These are phyloP conservation scores for Colletotrichum sp. DNA, from an alignment of 2,329 filamentous ascomycete species.

Conservation along the genomic window DNA sequence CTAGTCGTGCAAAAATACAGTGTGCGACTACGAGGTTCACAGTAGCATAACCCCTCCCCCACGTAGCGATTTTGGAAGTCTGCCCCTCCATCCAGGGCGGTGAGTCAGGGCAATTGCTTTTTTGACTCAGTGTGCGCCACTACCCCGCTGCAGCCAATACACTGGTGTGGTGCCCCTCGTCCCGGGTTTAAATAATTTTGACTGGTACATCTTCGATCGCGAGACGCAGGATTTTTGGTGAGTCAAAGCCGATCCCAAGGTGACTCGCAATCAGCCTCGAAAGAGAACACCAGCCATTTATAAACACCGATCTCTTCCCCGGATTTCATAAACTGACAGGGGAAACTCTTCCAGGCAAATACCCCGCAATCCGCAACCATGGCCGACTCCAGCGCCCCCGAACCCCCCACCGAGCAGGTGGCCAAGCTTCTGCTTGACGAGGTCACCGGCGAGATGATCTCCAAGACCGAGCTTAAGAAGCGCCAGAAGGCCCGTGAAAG, in stretches of 20 bases:
- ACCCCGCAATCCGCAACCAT: constrained; percentile 12
- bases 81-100: constrained; percentile 19
- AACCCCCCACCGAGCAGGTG: constrained; percentile 55
- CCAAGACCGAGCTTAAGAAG: constrained; percentile 92
- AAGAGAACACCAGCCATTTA: neutral
- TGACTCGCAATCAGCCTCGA: neutral
- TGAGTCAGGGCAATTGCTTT: constrained; percentile 20
- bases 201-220: constrained; percentile 6
- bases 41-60: constrained; percentile 8
- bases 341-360: neutral
- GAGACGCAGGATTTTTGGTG: constrained; percentile 13
- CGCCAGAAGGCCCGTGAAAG: constrained; percentile 88
- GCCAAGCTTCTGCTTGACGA: constrained; percentile 87
- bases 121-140: constrained; percentile 13
- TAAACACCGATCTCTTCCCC: neutral
- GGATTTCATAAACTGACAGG: neutral
- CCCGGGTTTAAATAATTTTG: constrained; percentile 6
- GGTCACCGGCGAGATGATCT: constrained; percentile 86
- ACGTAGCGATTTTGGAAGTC: neutral
- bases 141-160: constrained; percentile 20
- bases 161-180: constrained; percentile 17
- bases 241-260: neutral
- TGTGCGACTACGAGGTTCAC: neutral
- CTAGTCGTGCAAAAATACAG: neutral
- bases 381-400: constrained; percentile 35